Base-by-base conservation (phyloP, 164 flowering plant genomes). In the Protea cynaroides region DNA sequence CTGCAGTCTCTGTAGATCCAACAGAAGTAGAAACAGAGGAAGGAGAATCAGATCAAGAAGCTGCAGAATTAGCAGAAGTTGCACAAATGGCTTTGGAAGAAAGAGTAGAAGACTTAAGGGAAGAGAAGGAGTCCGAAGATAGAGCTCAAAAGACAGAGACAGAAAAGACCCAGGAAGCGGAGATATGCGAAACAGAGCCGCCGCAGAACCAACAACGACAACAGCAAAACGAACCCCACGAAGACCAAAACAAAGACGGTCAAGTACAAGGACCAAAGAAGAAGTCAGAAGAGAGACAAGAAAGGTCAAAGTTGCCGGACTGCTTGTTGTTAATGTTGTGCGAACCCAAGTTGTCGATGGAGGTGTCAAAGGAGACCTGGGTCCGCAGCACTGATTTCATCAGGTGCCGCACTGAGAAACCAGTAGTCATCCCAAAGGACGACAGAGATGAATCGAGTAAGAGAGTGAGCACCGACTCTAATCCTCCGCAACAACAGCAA, bases 321-420 rank as follows among this genome's bases (percentile, higher is more conserved):
- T 94, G 97, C 69, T 75, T 94, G 67, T 65, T 94, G 67, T 38
- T 94, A 63, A 94, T 94, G 97, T 89, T 89, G 96, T 84, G 86
- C 62, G 99, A 94, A 77, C 97, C 99, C 1, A 95, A 95, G 75
- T 76, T 95, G 13, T 95, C 99, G 9, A 95, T 92, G 96, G 99
- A 95, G 74, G 97, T 95, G 12, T 86, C 96, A 18, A 87, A 84
- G 73, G 99, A 95, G 67, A 95, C 97, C 0, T 95, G 97, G 99
- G 96, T 92, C 5, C 84, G 96, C 72, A 83, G 86, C 34, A 80
- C 88, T 1, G 99, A 94, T 65, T 91, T 91, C 87, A 69, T 86
- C 72, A 62, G 85, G 55, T 76, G 83, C 71, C 74, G 77, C 7
- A 90, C 91, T 46, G 79, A 74, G 46, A 71, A 69, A 43, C 49